Base-by-base conservation (phyloP, 495 filamentous ascomycete genomes). In the Penicillium turbatum region DNA sequence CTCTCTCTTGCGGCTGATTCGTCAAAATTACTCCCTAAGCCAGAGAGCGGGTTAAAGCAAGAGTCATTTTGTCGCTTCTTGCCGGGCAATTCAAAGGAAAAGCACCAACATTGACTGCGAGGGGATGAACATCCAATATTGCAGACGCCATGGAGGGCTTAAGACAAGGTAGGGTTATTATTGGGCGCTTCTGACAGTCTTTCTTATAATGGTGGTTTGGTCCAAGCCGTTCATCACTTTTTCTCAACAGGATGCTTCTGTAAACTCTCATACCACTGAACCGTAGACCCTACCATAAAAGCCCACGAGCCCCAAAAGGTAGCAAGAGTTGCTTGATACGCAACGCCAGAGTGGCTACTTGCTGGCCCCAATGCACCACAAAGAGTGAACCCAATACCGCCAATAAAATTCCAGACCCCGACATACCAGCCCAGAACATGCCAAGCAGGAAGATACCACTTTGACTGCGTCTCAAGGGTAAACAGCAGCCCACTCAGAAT, bases 231-330 rank as follows among this genome's bases (percentile, higher is more conserved):
- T n/a, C n/a, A 19, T 40, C 29, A 51, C 11, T 57, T 50, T 13
- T 39, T 59, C 55, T 79, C 77, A 40, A 86, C 79, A 1, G 83
- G 83, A 67, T 79, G 66, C 61, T 85, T 87, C 35, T 77, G 67
- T 55, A 86, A 54, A 63, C 77, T 79, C 60, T 86, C 83, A 62
- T 81, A 87, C 80, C 80, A 84, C 71, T 87, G 85, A 21, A 86
- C 72, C 7, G 65, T 65, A 54, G 81, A 84, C 0, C 83, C 84
- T 38, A 86, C 79, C 64, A 88, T 70, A 55, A 88, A 89, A 24
- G 83, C 83, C 82, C 82, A 87, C 5, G 76, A 80, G 0, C 85
- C 86, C 76, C 85, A 83, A 56, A 88, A 87, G 0, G 85, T 87
- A 31, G 80, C 75, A 46, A 84, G 62, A 8, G 65, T 70, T 7